Base-by-base conservation (phyloP, 2,329 filamentous ascomycete species). In the Bretziella fagacearum region DNA sequence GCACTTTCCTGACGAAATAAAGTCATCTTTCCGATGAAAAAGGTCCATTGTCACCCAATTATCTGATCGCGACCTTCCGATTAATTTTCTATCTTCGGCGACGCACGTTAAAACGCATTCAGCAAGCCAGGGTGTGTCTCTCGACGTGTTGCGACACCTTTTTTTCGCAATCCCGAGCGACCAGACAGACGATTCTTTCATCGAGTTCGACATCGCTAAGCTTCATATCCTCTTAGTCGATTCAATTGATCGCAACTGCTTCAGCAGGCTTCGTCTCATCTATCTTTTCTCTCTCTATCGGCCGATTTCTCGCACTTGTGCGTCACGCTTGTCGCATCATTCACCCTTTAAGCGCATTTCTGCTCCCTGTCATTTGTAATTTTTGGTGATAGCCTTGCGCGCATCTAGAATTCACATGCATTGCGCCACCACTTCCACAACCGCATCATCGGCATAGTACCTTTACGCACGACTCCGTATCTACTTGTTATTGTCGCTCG, bases 291-390 rank as follows among this genome's bases (percentile, higher is more conserved):
- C 35, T 29, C 33, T 22, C 20, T 27, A 36, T n/a, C 18, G 13
- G 7, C 25, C 25, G 39, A 10, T 25, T 26, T n/a, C 13, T 46
- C 15, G 25, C n/a, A n/a, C n/a, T n/a, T n/a, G n/a, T 33, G 17
- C 36, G 20, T 33, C 10, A 20, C 18, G 22, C n/a, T 20, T 47
- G 44, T 50, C 48, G 48, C 39, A 47, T 44, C 23, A 17, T 32
- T 23, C 23, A 39, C 36, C 30, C 25, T 43, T 50, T 50, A 30
- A 39, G 44, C 48, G 48, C 48, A 50, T 33, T 33, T 50, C 44
- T 17, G 39, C 44, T 45, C 45, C 40, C 37, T 44, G 32, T 26
- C 39, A 43, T 17, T 25, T 29, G n/a, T 35, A 43, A n/a, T 20
- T 44, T 27, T 44, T 43, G 17, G 36, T 37, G 37, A 29, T 20